Evolutionary conservation across 2,329 filamentous ascomycete species (phyloP).

Genomic region (Tolypocladium album): DNA sequence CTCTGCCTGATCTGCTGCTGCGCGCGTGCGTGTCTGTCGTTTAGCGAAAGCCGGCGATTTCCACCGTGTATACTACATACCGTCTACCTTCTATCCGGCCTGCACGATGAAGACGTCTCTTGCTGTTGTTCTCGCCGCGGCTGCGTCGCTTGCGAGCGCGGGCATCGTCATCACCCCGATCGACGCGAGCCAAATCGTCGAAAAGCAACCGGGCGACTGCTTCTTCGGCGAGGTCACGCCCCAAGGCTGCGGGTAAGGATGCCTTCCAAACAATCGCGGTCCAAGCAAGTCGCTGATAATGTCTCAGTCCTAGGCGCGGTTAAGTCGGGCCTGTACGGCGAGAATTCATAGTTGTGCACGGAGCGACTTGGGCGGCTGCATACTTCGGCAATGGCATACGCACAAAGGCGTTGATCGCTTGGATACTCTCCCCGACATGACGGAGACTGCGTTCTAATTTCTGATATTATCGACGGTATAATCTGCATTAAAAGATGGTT

Average conservation of each 20-base stretch:
- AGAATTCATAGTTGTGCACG: not conserved
- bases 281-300: not conserved
- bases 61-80: not conserved
- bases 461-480: not conserved
- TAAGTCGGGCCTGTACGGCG: not conserved
- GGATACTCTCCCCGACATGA: not conserved
- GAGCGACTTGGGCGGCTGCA: not conserved
- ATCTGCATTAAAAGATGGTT: not conserved
- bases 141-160: slow-evolving; percentile 36
- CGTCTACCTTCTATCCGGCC: not conserved
- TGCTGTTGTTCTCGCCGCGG: slow-evolving; percentile 26
- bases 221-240: slow-evolving; percentile 46
- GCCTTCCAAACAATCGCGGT: accelerated
- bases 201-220: slow-evolving; percentile 37
- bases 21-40: not conserved
- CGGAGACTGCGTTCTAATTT: not conserved
- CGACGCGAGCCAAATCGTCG: slow-evolving; percentile 37
- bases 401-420: not conserved
- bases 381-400: not conserved
- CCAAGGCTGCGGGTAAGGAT: slow-evolving; percentile 44
- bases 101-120: slow-evolving; percentile 18
- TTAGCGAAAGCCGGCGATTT: not conserved
- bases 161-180: slow-evolving; percentile 47
- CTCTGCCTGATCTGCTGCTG: not conserved
- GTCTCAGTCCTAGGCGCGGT: not conserved